Evolutionary conservation across 805 yeast species (phyloP).

Genomic region (Yarrowia hollandica): DNA sequence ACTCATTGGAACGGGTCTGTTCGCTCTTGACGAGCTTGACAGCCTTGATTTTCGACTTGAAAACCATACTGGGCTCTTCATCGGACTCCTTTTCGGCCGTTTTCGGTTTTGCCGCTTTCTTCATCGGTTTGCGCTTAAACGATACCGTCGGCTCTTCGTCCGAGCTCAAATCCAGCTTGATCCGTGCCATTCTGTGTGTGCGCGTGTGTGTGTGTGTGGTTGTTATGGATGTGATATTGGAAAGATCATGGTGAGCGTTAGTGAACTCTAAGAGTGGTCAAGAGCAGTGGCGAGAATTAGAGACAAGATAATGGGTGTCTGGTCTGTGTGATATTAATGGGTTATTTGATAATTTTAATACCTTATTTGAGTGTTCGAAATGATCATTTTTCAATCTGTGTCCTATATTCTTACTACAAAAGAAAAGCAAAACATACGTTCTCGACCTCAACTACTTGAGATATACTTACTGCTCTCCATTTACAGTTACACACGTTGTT

Average conservation of each 20-base stretch:
- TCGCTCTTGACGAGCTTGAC: background rate
- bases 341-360: too few relatives aligned
- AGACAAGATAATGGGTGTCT: too few relatives aligned
- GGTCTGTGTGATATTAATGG: too few relatives aligned
- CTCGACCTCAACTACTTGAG: too few relatives aligned
- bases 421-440: too few relatives aligned
- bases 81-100: background rate
- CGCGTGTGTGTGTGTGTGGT: too few relatives aligned
- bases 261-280: background rate
- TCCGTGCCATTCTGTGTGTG: background rate
- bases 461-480: too few relatives aligned
- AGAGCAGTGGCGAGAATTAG: too few relatives aligned
- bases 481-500: too few relatives aligned
- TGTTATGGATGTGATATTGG: background rate
- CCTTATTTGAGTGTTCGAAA: too few relatives aligned
- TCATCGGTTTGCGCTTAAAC: slow-evolving; percentile 7
- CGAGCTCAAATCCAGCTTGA: slow-evolving; percentile 24
- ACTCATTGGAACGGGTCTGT: background rate
- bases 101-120: background rate
- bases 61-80: background rate
- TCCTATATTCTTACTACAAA: too few relatives aligned
- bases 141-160: slow-evolving; percentile 24
- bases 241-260: background rate
- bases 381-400: too few relatives aligned
- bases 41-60: slow-evolving; percentile 24